Conservation (phyloP, 164 flowering plant species). For the Vitis vinifera region ASM3070453v1 NC_081816.1:6836001-6836500, state of each 20-base stretch:
- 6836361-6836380: neutral
- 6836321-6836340: neutral
- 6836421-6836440: too few species aligned
- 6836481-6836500: too few species aligned
- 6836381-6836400: too few species aligned
- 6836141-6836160: slow-evolving; percentile 60
- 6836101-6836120: slow-evolving; percentile 68
- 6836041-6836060: slow-evolving; percentile 12
- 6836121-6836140: slow-evolving; percentile 74
- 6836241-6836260: neutral
- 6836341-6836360: neutral
- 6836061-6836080: slow-evolving; percentile 76
- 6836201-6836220: neutral
- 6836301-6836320: neutral
- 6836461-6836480: too few species aligned
- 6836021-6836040: neutral
- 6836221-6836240: neutral
- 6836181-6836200: slow-evolving; percentile 44
- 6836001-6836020: neutral
- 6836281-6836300: neutral
- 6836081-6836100: slow-evolving; percentile 73
- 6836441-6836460: too few species aligned
- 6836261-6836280: neutral
- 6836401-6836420: too few species aligned
- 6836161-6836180: slow-evolving; percentile 71